Evolutionary conservation across 2,329 filamentous ascomycete species (phyloP).

Genomic region (Ascochyta clinopodiicola): DNA sequence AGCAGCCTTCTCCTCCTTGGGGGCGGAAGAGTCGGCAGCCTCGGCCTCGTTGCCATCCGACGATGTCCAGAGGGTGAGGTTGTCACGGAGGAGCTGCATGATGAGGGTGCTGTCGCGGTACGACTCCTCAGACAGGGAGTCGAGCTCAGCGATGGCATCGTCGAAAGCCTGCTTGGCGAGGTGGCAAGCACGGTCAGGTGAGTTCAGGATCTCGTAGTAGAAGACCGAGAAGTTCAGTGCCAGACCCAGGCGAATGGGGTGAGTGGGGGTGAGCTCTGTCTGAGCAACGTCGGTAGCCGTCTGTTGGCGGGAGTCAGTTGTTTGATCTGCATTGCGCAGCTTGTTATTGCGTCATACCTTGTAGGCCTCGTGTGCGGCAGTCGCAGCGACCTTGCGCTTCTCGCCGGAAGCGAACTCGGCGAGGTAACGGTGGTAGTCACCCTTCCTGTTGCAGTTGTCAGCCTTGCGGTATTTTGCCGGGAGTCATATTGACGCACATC

Average conservation of each 20-base stretch:
- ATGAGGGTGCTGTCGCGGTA: slow-evolving; percentile 99
- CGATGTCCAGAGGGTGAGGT: slow-evolving; percentile 97
- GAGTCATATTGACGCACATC: slow-evolving; percentile 71
- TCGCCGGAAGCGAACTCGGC: slow-evolving; percentile 92
- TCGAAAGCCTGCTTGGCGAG: slow-evolving; percentile 99
- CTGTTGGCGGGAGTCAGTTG: slow-evolving; percentile 55
- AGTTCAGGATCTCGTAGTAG: slow-evolving; percentile 99
- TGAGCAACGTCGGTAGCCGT: slow-evolving; percentile 98
- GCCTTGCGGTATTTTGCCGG: slow-evolving; percentile 14
- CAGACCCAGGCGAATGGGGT: slow-evolving; percentile 96
- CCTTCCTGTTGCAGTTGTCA: slow-evolving; percentile 71
- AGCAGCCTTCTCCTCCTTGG: slow-evolving; percentile 68
- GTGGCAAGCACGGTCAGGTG: slow-evolving; percentile 95
- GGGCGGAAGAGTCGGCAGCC: slow-evolving; percentile 61
- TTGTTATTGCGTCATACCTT: slow-evolving; percentile 70
- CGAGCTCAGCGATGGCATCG: slow-evolving; percentile 97
- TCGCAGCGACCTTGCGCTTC: slow-evolving; percentile 88
- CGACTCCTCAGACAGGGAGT: slow-evolving; percentile 95
- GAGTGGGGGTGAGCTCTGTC: slow-evolving; percentile 94
- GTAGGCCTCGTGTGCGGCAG: slow-evolving; percentile 91
- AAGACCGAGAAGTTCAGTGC: slow-evolving; percentile 99
- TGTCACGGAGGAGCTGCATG: slow-evolving; percentile 98
- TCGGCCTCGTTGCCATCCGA: slow-evolving; percentile 85
- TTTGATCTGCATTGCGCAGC: slow-evolving; percentile 15
- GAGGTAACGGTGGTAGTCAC: slow-evolving; percentile 95